These are phyloP conservation scores for Eucalyptus tenuipes DNA, from an alignment of 345 rosid genomes.

Conservation along the genomic window DNA sequence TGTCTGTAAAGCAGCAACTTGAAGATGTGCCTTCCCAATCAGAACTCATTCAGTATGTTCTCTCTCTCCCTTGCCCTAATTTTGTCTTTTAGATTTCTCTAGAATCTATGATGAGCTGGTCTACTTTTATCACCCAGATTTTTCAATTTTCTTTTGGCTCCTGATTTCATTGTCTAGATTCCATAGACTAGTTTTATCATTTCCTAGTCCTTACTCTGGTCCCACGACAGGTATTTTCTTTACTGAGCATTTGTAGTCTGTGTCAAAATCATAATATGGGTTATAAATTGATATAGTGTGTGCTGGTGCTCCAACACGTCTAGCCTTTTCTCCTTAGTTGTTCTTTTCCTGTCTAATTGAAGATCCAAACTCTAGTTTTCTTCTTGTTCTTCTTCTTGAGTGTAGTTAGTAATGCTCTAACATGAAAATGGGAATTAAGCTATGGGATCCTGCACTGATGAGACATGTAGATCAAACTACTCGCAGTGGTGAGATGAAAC, in stretches of 20 bases:
- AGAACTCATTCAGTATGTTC: constrained; percentile 73
- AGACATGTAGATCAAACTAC: neutral
- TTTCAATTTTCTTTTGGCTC: neutral
- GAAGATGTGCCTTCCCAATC: constrained; percentile 64
- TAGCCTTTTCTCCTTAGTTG: neutral
- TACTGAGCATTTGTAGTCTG: neutral
- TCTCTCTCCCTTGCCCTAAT: neutral
- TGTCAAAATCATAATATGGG: neutral
- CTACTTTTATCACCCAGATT: neutral
- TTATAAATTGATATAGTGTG: neutral
- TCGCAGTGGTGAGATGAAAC: neutral
- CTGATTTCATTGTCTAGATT: neutral
- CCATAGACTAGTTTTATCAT: neutral
- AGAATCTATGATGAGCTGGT: neutral
- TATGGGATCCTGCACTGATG: neutral
- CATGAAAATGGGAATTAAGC: neutral
- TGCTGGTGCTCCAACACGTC: neutral
- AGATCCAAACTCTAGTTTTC: neutral
- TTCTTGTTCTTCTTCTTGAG: neutral
- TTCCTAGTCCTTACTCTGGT: neutral
- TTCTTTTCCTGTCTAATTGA: neutral
- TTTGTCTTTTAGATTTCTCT: neutral
- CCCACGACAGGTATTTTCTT: neutral
- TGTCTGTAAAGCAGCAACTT: constrained; percentile 50
- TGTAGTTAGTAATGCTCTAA: neutral